Evolutionary conservation across 2,329 filamentous ascomycete genomes (phyloP).

Genomic region (Thielaviopsis ethacetica): DNA sequence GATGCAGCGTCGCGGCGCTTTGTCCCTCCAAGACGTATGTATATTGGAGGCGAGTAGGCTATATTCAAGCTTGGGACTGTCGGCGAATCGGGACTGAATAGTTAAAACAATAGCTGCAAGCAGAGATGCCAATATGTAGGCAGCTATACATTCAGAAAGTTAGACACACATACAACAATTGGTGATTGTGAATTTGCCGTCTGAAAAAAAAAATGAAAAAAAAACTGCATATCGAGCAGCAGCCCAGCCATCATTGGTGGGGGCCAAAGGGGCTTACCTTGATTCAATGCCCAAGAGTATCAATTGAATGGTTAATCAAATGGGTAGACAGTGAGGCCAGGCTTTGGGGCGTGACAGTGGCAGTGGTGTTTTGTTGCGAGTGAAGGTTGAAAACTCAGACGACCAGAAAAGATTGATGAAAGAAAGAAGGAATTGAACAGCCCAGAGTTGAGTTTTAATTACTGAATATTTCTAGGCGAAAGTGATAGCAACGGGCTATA

Average conservation of each 20-base stretch:
- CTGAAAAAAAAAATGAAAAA: too few relatives aligned
- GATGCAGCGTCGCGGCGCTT: neutral
- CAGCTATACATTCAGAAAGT: neutral
- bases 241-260: neutral
- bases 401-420: too few relatives aligned
- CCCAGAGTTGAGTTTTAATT: too few relatives aligned
- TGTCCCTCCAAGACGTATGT: neutral
- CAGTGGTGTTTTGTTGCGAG: too few relatives aligned
- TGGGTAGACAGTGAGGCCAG: neutral
- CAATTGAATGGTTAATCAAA: too few relatives aligned
- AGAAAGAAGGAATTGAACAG: too few relatives aligned
- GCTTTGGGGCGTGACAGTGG: neutral
- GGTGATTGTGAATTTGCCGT: neutral
- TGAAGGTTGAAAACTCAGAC: too few relatives aligned
- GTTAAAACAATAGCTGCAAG: neutral
- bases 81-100: neutral
- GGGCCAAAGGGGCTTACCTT: neutral
- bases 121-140: neutral
- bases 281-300: neutral
- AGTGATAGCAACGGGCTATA: neutral
- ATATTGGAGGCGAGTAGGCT: too few relatives aligned
- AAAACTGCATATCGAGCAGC: neutral
- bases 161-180: neutral
- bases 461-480: too few relatives aligned
- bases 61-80: neutral